Evolutionary conservation across 805 yeast species (phyloP).

Genomic region (Wickerhamomyces alni): DNA sequence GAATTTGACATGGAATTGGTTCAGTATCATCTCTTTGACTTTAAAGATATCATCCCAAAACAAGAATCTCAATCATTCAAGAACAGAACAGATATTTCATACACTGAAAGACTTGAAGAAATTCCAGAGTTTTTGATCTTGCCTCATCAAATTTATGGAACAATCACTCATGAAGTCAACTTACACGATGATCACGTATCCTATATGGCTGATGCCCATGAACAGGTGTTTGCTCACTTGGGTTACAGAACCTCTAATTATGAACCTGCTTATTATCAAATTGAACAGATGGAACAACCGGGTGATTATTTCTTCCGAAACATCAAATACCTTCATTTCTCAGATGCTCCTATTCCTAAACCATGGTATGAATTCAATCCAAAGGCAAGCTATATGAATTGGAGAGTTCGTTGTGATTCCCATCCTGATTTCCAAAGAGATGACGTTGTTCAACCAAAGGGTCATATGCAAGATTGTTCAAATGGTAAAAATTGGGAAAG

Average conservation of each 20-base stretch:
- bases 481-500: conserved; percentile 19
- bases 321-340: conserved; percentile 50
- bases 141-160: conserved; percentile 48
- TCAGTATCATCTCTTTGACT: conserved; percentile 31
- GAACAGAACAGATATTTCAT: conserved; percentile 2
- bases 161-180: conserved; percentile 44
- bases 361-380: conserved; percentile 43
- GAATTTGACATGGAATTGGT: conserved; percentile 53
- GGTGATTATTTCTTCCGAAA: conserved; percentile 20
- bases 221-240: conserved; percentile 29
- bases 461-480: conserved; percentile 13
- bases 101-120: conserved; percentile 8
- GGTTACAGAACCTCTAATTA: conserved; percentile 5
- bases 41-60: conserved; percentile 14
- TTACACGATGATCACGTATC: conserved; percentile 30
- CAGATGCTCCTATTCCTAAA: conserved; percentile 61
- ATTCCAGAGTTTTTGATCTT: conserved; percentile 29
- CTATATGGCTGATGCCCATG: conserved; percentile 38
- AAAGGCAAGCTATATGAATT: conserved; percentile 8
- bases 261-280: conserved; percentile 16
- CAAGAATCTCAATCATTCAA: conserved; percentile 4
- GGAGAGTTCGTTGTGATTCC: conserved; percentile 13
- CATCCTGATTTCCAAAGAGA: conserved; percentile 10
- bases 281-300: conserved; percentile 7
- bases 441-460: conserved; percentile 4